These are phyloP conservation scores for Litchi chinensis DNA, from an alignment of 345 rosid species.

Conservation along the genomic window DNA sequence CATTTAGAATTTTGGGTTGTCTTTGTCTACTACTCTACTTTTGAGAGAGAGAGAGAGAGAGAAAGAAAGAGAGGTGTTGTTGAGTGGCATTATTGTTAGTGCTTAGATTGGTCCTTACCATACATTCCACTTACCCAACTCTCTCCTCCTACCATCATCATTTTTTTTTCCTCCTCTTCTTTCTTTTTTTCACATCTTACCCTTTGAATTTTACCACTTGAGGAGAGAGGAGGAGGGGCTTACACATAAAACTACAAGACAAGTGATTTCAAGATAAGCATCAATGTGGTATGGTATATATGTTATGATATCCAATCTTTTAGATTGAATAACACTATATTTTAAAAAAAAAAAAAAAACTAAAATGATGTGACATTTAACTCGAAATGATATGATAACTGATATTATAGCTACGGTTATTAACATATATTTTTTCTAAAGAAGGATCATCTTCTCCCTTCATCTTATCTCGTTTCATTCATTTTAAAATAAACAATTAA, in stretches of 20 bases:
- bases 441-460: too few relatives aligned
- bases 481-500: too few relatives aligned
- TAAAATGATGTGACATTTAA: background rate
- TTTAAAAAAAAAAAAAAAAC: background rate
- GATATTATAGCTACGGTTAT: too few relatives aligned
- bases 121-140: conserved; percentile 27
- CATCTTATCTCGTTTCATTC: too few relatives aligned
- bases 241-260: too few relatives aligned
- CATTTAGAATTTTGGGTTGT: conserved; percentile 25
- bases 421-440: too few relatives aligned
- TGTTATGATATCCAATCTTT: too few relatives aligned
- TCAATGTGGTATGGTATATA: too few relatives aligned
- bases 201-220: background rate
- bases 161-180: background rate
- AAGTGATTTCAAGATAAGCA: background rate
- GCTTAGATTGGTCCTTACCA: conserved; percentile 29
- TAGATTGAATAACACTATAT: too few relatives aligned
- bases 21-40: conserved; percentile 31
- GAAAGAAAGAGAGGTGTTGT: conserved; percentile 22
- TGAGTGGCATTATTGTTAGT: conserved; percentile 44
- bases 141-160: conserved; percentile 12
- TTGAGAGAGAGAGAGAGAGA: background rate
- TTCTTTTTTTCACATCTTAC: conserved; percentile 11
- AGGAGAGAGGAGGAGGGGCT: background rate
- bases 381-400: too few relatives aligned